Base-by-base conservation (phyloP, 176 grass and related monocot species). In the Tillandsia leiboldiana region DNA sequence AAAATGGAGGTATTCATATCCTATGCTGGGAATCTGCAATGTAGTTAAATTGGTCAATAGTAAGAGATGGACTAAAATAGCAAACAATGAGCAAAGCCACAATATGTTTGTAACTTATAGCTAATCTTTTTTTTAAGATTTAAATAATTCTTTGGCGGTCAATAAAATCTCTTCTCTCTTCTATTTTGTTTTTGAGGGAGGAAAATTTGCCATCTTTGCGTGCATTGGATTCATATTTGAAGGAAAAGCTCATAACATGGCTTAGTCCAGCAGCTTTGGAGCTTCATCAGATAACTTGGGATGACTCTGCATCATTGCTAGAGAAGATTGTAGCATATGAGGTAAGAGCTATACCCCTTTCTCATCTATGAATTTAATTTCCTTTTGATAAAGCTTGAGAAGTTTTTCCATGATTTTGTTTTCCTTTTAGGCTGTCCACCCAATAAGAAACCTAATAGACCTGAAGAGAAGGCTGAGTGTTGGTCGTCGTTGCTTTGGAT, bases 321-420 rank as follows among this genome's bases (percentile, higher is more conserved):
- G 92, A 96, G 83, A 96, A 96, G 82, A 96, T 96, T 74, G 88
- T 96, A 23, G 86, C 77, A 75, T 92, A 87, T 87, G 93, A 96
- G 78, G 93, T 96, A 47, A 50, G 66, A 71, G 8, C 61, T n/a
- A 61, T 61, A 9, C 51, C 53, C 13, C 9, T 64, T 61, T 63
- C 12, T 73, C n/a, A 11, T 23, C n/a, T 7, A 70, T 70, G 26
- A 53, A n/a, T 65, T 8, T 6, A 5, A 27, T 33, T n/a, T 26
- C 3, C 33, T 63, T 53, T 62, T 50, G 1, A 52, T 67, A 53
- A 62, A 51, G 22, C 53, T 63, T 64, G 70, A 14, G 48, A 20
- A 10, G 42, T 67, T 2, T 51, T 70, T 72, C 23, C 33, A 54
- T 79, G 49, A 66, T 75, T 26, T 51, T 79, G 48, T 54, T 68